These are phyloP conservation scores for Malus hybrid DNA, from an alignment of 331 rosid species.

Conservation along the genomic window DNA sequence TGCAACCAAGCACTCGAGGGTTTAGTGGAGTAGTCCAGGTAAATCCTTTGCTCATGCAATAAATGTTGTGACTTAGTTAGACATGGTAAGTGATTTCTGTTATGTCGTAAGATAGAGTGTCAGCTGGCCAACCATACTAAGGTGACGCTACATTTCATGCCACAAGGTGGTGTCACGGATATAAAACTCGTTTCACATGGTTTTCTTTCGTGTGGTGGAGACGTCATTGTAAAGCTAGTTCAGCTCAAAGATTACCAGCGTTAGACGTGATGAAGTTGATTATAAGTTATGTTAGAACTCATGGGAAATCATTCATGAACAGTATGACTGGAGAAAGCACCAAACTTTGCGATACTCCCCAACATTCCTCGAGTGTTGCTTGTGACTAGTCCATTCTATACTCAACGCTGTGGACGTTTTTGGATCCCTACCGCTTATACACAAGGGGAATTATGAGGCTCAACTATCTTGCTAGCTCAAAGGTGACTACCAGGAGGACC, in stretches of 20 bases:
- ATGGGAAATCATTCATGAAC: too few species aligned
- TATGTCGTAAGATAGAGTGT: neutral
- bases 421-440: too few species aligned
- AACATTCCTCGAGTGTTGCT: too few species aligned
- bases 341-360: too few species aligned
- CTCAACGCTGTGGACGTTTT: too few species aligned
- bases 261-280: too few species aligned
- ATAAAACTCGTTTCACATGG: slow-evolving; percentile 71
- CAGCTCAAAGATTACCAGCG: slow-evolving; percentile 31
- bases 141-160: slow-evolving; percentile 5
- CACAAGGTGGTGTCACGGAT: slow-evolving; percentile 82
- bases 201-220: slow-evolving; percentile 79
- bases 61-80: neutral
- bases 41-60: slow-evolving; percentile 7
- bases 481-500: too few species aligned
- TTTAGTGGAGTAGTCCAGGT: slow-evolving; percentile 83
- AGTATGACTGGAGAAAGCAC: too few species aligned
- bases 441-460: too few species aligned
- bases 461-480: too few species aligned
- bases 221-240: slow-evolving; percentile 66
- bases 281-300: too few species aligned
- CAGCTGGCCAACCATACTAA: neutral
- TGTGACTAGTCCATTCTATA: too few species aligned
- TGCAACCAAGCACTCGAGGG: slow-evolving; percentile 83
- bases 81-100: neutral